Evolutionary conservation across 306 rosid genomes (phyloP), one percentile per base, ranked within the genome.

Genomic region (Quercus dentata): DNA sequence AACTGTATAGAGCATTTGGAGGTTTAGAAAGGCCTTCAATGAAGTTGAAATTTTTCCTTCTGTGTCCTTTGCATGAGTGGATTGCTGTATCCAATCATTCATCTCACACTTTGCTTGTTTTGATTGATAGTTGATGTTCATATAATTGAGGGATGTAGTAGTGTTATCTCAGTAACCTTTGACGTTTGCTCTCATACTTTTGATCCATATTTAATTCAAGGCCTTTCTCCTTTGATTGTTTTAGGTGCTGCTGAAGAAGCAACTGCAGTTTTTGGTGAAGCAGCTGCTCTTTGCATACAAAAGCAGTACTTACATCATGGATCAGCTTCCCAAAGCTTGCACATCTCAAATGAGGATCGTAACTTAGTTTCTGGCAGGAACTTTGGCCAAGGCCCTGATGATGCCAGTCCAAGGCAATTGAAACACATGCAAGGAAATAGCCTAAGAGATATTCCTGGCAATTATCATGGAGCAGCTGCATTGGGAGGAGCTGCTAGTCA

Each of bases 171-270:
- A 12, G 54, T 12, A 14, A 49, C 17, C 15, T 56, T 68, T 0
- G 54, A 41, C 27, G 56, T 35, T 54, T 57, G 59, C 74, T 67
- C 71, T 44, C 0, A 28, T 61, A 15, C 31, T 54, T 58, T 46
- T 51, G 74, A 49, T 73, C 19, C 27, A 30, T 64, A 63, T 56
- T 68, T 55, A 63, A 56, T 41, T 80, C 35, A 25, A 17, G 54
- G 67, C 67, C 15, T 83, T 71, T 31, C 33, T 74, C 77, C 84
- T 80, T 71, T 78, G 12, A 51, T 80, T 69, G 18, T 77, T 52
- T 78, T 79, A 96, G 99, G 98, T 73, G 91, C 91, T 79, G 98
- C 99, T 59, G 99, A 96, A 83, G 99, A 96, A 78, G 99, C 97
- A 85, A 79, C 92, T 77, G 82, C 81, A 57, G 90, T 96, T 86